Base-by-base conservation (phyloP, 2,329 filamentous ascomycete species). In the Cadophora sp. region DNA sequence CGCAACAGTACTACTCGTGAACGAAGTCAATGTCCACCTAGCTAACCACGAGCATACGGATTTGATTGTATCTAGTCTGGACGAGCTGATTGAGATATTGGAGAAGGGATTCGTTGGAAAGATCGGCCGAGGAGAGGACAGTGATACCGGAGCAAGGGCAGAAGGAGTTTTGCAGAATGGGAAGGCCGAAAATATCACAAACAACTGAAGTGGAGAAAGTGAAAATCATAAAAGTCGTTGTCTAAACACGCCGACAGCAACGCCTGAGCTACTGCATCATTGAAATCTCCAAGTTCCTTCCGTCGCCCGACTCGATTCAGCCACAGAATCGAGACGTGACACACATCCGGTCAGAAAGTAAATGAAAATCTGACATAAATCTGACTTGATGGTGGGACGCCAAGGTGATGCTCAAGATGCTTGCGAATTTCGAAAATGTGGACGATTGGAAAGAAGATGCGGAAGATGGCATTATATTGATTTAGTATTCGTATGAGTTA, bases 1-100 rank as follows among this genome's bases (percentile, higher is more conserved):
- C 1, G 92, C 93, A 40, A 98, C 96, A 0, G 94, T 98, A n/a
- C 77, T 98, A 77, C 83, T 99, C 55, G 85, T 91, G 19, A 97
- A 97, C 76, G 88, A 92, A n/a, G 89, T 86, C n/a, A 97, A 97
- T 77, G 79, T 79, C 65, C 85, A 91, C 72, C 78, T 97, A 67
- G 87, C 84, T 8, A 83, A 87, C 27, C 92, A 97, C 77, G 86
- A 89, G 71, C 87, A 93, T 78, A 97, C 93, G 0, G 93, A 97
- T 79, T 75, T 95, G 56, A 89, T 89, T 12, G 90, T 97, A 62
- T 79, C 80, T 70, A 84, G 86, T 46, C 78, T 97, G 69, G 93
- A 97, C 77, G 92, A 97, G 69, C 79, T 97, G 72, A 87, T 96
- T 64, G 84, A 82, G 11, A 84, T 97, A 8, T 81, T 97, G 29